These are phyloP conservation scores for Fusarium bactridioides DNA, from an alignment of 2,329 filamentous ascomycete species.

Conservation along the genomic window DNA sequence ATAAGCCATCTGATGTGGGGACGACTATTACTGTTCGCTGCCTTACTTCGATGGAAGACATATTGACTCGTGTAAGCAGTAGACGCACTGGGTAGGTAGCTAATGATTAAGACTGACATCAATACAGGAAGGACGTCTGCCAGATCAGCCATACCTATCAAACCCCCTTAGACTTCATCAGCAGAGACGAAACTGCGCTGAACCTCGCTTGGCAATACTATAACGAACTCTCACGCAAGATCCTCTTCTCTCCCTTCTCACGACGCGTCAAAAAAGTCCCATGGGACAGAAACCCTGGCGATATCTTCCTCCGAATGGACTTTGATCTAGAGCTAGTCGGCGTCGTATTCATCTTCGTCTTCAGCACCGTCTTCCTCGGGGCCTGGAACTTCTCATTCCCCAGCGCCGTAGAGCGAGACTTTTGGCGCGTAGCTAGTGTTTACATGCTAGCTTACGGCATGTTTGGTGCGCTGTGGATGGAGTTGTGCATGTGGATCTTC, in stretches of 20 bases:
- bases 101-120: not conserved
- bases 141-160: not conserved
- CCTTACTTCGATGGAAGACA: not conserved
- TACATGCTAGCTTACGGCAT: slow-evolving; percentile 12
- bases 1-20: slow-evolving; percentile 12
- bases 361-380: slow-evolving; percentile 2
- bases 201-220: slow-evolving; percentile 22
- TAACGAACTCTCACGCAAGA: slow-evolving; percentile 4
- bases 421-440: slow-evolving; percentile 12
- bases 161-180: slow-evolving; percentile 11
- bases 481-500: slow-evolving; percentile 17
- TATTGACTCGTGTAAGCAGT: not conserved
- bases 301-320: slow-evolving; percentile 15
- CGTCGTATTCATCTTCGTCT: slow-evolving; percentile 14
- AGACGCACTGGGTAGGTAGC: not conserved
- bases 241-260: slow-evolving; percentile 8
- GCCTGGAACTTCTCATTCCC: slow-evolving; percentile 17
- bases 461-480: slow-evolving; percentile 11
- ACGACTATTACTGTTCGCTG: not conserved
- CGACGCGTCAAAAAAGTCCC: not conserved
- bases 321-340: slow-evolving; percentile 14
- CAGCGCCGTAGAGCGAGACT: not conserved
- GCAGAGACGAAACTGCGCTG: slow-evolving; percentile 10
- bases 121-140: not conserved
- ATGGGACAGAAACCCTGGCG: slow-evolving; percentile 12